Evolutionary conservation across 2,329 filamentous ascomycete species (phyloP).

Genomic region (Colletotrichum salicis): DNA sequence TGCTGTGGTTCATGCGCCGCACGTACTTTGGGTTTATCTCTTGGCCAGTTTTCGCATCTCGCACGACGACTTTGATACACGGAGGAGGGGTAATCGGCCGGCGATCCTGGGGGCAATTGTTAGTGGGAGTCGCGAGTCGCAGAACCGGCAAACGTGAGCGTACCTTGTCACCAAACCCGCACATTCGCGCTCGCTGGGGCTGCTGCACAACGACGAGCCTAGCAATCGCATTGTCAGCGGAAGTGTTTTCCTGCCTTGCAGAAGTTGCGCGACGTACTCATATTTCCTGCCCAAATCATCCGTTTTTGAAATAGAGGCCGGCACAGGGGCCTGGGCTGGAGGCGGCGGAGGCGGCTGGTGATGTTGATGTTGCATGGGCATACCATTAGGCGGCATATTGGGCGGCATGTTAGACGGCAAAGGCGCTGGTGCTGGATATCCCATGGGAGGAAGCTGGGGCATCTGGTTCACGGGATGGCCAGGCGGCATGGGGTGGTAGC

Average conservation of each 20-base stretch:
- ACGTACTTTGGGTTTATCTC: slow-evolving; percentile 86
- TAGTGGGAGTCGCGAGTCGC: slow-evolving; percentile 10
- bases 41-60: slow-evolving; percentile 77
- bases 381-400: slow-evolving; percentile 28
- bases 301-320: slow-evolving; percentile 18
- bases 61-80: slow-evolving; percentile 85
- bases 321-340: background rate
- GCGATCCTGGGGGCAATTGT: slow-evolving; percentile 72
- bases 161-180: slow-evolving; percentile 98
- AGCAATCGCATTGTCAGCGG: slow-evolving; percentile 11
- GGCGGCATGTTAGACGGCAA: slow-evolving; percentile 15
- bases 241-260: background rate
- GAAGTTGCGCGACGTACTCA: slow-evolving; percentile 4
- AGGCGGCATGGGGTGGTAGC: slow-evolving; percentile 33
- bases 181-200: slow-evolving; percentile 94
- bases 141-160: background rate
- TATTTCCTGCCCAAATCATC: slow-evolving; percentile 27
- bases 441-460: slow-evolving; percentile 34
- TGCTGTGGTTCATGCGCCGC: background rate
- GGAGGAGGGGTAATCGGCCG: slow-evolving; percentile 95
- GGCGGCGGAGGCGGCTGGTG: background rate
- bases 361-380: slow-evolving; percentile 30
- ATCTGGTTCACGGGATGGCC: slow-evolving; percentile 26
- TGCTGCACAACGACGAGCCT: slow-evolving; percentile 88
- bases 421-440: slow-evolving; percentile 22